Percentiles rank a stretch among this genome's conserved stretches.
These are phyloP conservation scores for Lentinula aciculospora DNA, from an alignment of 768 basidiomycete species.

Conservation along the genomic window DNA sequence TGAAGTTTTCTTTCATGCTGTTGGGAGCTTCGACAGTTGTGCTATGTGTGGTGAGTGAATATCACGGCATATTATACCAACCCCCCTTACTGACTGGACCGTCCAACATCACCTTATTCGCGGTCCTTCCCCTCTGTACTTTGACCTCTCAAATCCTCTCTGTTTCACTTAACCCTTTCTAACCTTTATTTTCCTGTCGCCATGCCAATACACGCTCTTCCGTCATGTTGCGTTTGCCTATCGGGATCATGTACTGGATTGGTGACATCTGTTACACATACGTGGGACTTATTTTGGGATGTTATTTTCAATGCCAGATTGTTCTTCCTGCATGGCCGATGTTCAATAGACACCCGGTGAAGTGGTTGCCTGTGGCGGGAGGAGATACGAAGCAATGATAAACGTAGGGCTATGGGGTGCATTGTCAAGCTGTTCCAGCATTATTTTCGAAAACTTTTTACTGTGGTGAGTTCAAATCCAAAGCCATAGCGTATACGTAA, in stretches of 20 bases:
- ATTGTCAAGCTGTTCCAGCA: too few relatives aligned
- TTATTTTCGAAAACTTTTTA: too few relatives aligned
- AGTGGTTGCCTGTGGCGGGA: slow-evolving; percentile 48
- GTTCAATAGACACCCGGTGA: slow-evolving; percentile 56
- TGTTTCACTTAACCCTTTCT: not conserved
- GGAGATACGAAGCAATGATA: slow-evolving; percentile 17
- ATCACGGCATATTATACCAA: not conserved
- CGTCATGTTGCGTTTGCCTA: too few relatives aligned
- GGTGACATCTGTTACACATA: too few relatives aligned
- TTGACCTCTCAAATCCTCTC: not conserved
- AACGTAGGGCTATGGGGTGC: too few relatives aligned
- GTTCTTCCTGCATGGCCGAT: slow-evolving; percentile 68
- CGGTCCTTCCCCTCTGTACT: too few relatives aligned
- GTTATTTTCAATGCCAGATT: slow-evolving; percentile 27
- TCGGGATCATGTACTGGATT: too few relatives aligned
- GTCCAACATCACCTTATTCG: not conserved
- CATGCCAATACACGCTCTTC: not conserved
- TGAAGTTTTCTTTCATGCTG: slow-evolving; percentile 46
- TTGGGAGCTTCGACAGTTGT: slow-evolving; percentile 34
- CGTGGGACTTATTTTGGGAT: not conserved
- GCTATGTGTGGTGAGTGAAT: slow-evolving; percentile 35
- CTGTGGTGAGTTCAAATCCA: too few relatives aligned
- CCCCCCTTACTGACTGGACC: not conserved
- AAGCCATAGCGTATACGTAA: too few relatives aligned
- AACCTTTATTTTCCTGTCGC: not conserved